Evolutionary conservation across 805 yeast genomes (phyloP), one percentile per base, ranked within the genome.

Genomic region (Candida parachauliodes): DNA sequence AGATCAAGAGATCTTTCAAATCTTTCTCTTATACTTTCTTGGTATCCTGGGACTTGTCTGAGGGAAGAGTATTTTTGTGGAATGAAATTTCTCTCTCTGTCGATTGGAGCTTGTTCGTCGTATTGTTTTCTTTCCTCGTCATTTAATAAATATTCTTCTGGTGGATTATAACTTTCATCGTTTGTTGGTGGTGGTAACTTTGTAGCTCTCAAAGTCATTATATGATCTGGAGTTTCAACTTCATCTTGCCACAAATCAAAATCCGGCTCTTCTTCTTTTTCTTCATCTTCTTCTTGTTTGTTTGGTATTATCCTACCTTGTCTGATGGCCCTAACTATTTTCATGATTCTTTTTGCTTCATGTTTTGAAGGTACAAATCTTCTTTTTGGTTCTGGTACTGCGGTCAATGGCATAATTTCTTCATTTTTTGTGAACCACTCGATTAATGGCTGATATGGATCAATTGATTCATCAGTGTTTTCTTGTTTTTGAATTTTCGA

Each of bases 81-180:
- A 16, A 89, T 39, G 56, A 79, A 88, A 55, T 84, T 81, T 44
- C 74, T 70, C 47, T 83, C 93, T 48, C 96, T 75, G 48, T 88
- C 96, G 36, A 70, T 65, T 20, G 88, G 87, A 28, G 83, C 93
- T 26, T 68, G 59, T 31, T 74, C 75, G 46, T 77, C 76, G 86
- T 91, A 86, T 50, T 74, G 68, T 48, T 79, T 71, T 47, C 65
- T 68, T 57, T 91, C 98, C 52, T 88, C 91, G 33, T 79, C 84
- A 10, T 79, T 79, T 44, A 87, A 65, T 48, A 93, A 65, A 54
- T 93, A 93, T 68, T 93, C 99, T 54, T 75, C 96, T 4, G 99
- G 99, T 25, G 99, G 99, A 57, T 93, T 93, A 62, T 93, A 93
- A 52, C 93, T 81, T 67, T 91, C 96, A 49, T 91, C 98, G 56